Base-by-base conservation (phyloP, 805 yeast genomes). In the Yamadazyma laniorum region DNA sequence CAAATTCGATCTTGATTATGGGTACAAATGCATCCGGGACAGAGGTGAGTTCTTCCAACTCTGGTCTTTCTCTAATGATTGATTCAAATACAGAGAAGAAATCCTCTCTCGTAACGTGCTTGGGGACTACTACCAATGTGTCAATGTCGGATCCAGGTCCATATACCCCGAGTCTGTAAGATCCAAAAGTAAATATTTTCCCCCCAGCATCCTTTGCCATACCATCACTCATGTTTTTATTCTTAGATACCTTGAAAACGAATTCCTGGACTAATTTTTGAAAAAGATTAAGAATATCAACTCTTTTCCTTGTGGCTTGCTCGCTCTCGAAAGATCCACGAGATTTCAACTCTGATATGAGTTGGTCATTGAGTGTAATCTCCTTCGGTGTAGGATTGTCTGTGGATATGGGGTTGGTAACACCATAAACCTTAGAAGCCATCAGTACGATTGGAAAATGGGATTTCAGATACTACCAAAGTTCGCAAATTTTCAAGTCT, bases 11-110 rank as follows among this genome's bases (percentile, higher is more conserved):
- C 59, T 88, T 91, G 49, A 93, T 89, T 51, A 93, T 86, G 1
- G 99, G 99, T n/a, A 93, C 98, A 67, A 78, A 93, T 1, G 98
- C 98, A 59, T 90, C 98, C 0, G 96, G 96, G 6, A 93, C 98
- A 2, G 95, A 75, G 12, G 93, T 83, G 13, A 91, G 83, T 59
- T 93, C 97, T 47, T 89, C 95, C 43, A 93, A 57, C 55, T 91
- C 99, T 1, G 84, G 77, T 47, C 96, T 73, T 45, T 72, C 66
- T 48, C 86, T 72, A 40, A 93, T 60, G 11, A 93, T 59, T 30
- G 74, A 74, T 25, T 73, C 85, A 65, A 93, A 89, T 0, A 86
- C 89, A 1, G 75, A 77, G 56, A 93, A 93, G 57, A 91, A 93
- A 60, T 90, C 93, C 18, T 85, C 93, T 47, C 96, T 75, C 1